Evolutionary conservation across 495 filamentous ascomycete genomes (phyloP), one percentile per base, ranked within the genome.

Genomic region (Neurospora sp.): DNA sequence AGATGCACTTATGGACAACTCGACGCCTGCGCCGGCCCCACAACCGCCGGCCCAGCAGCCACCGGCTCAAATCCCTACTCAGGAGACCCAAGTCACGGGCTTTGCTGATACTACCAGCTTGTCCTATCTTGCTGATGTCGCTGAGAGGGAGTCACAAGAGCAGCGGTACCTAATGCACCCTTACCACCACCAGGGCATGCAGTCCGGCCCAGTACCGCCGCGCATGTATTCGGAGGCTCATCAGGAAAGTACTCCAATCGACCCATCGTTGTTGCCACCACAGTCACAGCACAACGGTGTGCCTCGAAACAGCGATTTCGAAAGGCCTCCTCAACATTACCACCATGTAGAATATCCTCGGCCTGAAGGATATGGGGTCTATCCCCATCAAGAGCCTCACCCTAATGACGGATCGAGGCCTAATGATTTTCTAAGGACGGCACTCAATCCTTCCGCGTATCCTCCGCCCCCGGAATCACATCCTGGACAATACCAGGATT

Each of bases 361-460:
- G 10, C 70, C 65, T 3, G 69, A 38, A 18, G 35, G 70, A 71
- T 69, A 68, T 8, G 69, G 35, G 0, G 45, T n/a, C 72, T 45
- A 71, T 18, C 8, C 69, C 38, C 20, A 35, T 35, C 53, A 65
- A 9, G 53, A 65, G 27, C 72, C 20, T 37, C 70, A 61, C 61
- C 70, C 27, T 16, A 65, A 35, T 16, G 53, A 65, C 3, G 31
- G 53, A 39, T 68, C 40, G 74, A 79, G 70, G 12, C 70, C 77
- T n/a, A 82, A 80, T 69, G 74, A 79, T 18, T 85, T 85, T 71
- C 69, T 85, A 2, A 79, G 80, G 70, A 85, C 83, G 0, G 81
- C 83, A 1, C 74, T 85, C 16, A 85, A 85, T 68, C 82, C 80
- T 12, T 40, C 75, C 0, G 71, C 59, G 1, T 75, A 74, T 37